Base-by-base conservation (phyloP, 306 rosid species). In the Benincasa hispida region DNA sequence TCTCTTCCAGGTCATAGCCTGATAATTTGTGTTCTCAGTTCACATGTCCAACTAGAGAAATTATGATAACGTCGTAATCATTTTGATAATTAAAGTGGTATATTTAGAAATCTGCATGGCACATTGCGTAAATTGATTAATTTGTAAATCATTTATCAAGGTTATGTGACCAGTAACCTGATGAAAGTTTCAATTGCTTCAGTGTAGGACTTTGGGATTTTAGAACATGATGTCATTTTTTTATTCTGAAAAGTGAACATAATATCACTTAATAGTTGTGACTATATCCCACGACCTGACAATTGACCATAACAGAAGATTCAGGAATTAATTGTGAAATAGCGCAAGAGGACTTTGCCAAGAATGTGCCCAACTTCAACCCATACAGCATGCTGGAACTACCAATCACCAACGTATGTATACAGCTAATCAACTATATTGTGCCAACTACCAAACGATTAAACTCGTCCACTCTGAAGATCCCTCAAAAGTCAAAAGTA, bases 131-230 rank as follows among this genome's bases (percentile, higher is more conserved):
- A 41, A 39, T 41, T 67, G 39, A 67, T 7, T 37, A 35, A 48
- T n/a, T 39, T 24, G 45, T 10, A 17, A 63, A 10, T 63, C 70
- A 62, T 63, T 34, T 18, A 34, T 34, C 70, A 34, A 25, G 37
- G 41, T 48, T 72, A 45, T 72, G 59, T 63, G 69, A 61, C 70
- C 7, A 72, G 53, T n/a, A 67, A 37, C 74, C 74, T 37, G 39
- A 67, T 35, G n/a, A 67, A 65, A 18, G 21, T 61, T 65, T 35
- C 47, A 65, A 35, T 21, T 5, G 7, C 53, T 63, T 35, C 74
- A 39, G 39, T 21, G 22, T 12, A 67, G 53, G 30, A 21, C 18
- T 39, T 67, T 2, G 8, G n/a, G 5, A 67, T n/a, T 67, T 39
- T 39, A 39, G 19, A 21, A n/a, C 51, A 39, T 67, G 74, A 2